A percentile compares a stretch with the other conserved stretches of the same genome.
Conservation (phyloP, 192 early-diverging fungal species). For the Jimgerdemannia flammicorona region DNA sequence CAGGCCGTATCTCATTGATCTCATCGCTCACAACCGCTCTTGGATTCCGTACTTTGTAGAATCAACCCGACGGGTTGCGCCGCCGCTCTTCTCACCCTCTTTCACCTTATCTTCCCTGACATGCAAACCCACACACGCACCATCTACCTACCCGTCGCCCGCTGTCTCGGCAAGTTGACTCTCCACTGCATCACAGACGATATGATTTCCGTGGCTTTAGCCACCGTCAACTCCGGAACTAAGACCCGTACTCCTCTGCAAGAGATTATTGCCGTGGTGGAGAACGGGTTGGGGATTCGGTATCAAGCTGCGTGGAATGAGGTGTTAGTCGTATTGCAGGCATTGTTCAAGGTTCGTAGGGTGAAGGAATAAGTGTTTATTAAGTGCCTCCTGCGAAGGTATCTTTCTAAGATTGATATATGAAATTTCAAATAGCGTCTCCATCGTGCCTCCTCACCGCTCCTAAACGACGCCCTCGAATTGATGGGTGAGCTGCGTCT, state of each 20-base stretch:
- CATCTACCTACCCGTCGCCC: constrained; percentile 59
- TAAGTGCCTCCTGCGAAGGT: background rate
- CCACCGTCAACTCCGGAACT: constrained; percentile 17
- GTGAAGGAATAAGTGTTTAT: background rate
- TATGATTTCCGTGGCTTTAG: constrained; percentile 58
- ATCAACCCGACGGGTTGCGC: constrained; percentile 45
- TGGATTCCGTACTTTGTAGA: constrained; percentile 6
- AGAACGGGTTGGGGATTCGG: constrained; percentile 66
- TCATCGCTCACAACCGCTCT: background rate
- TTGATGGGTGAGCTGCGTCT: constrained; percentile 77
- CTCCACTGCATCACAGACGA: constrained; percentile 70
- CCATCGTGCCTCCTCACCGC: constrained; percentile 50
- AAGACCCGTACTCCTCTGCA: constrained; percentile 34
- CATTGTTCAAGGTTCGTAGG: constrained; percentile 54
- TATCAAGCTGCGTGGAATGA: constrained; percentile 83
- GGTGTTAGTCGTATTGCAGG: constrained; percentile 71
- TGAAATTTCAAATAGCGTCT: constrained; percentile 36
- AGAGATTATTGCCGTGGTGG: constrained; percentile 44
- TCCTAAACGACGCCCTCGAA: constrained; percentile 54
- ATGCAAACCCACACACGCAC: constrained; percentile 59
- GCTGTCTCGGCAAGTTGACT: constrained; percentile 67
- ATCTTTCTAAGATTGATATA: background rate
- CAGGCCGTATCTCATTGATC: background rate
- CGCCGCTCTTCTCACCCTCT: constrained; percentile 47
- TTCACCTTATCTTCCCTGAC: constrained; percentile 60